Conservation (phyloP, 768 basidiomycete species). For the Auriscalpium microsporum region DNA sequence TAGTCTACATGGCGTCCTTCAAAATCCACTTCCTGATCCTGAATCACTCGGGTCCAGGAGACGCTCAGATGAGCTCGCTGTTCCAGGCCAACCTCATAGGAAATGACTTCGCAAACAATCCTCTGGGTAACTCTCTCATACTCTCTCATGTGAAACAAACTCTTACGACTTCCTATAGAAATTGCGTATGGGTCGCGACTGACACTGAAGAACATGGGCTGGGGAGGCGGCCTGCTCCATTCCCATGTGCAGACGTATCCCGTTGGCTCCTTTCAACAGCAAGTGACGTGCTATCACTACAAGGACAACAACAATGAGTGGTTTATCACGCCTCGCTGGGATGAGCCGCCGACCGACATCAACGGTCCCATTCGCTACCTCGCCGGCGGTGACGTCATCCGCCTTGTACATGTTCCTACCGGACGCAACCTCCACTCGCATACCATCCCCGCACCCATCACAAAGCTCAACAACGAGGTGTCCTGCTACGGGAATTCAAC, state of each 20-base stretch:
- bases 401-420: conserved; percentile 76
- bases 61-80: conserved; percentile 96
- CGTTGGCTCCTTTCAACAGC: conserved; percentile 86
- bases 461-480: conserved; percentile 86
- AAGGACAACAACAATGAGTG: conserved; percentile 98
- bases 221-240: conserved; percentile 93
- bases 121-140: conserved; percentile 51
- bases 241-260: conserved; percentile 97
- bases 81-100: conserved; percentile 96
- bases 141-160: not conserved
- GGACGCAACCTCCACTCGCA: conserved; percentile 92
- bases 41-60: conserved; percentile 91
- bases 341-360: conserved; percentile 55
- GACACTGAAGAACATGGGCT: conserved; percentile 95
- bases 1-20: conserved; percentile 92
- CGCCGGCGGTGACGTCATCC: conserved; percentile 66
- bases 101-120: conserved; percentile 88
- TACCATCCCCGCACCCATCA: conserved; percentile 74
- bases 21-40: conserved; percentile 94
- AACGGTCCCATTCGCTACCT: conserved; percentile 65
- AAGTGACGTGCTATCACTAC: conserved; percentile 99
- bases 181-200: conserved; percentile 85
- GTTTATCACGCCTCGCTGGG: conserved; percentile 75
- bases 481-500: conserved; percentile 90
- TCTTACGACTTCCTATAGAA: conserved; percentile 35